These are phyloP conservation scores for Pythium brassicae DNA, from an alignment of 352 stramenopile genomes.

Conservation along the genomic window DNA sequence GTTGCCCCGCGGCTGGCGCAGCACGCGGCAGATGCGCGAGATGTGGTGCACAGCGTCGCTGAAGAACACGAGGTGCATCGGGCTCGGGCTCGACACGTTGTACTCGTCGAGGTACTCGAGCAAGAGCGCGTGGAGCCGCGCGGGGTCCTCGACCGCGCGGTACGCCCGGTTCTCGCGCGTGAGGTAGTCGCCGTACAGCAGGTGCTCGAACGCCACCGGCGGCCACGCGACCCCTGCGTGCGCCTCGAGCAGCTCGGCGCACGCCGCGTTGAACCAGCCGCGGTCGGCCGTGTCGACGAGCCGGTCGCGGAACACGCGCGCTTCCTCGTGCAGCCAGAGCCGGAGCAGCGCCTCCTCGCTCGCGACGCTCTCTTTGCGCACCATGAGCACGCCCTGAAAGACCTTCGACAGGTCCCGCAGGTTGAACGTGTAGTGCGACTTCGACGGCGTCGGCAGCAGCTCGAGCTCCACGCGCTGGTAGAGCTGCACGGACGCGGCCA, in stretches of 20 bases:
- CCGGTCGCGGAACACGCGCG: constrained; percentile 90
- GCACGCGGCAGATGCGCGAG: constrained; percentile 88
- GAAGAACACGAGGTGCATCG: constrained; percentile 96
- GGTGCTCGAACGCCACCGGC: constrained; percentile 63
- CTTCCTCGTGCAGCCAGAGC: constrained; percentile 91
- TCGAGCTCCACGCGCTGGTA: constrained; percentile 87
- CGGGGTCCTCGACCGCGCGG: constrained; percentile 58
- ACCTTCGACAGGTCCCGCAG: constrained; percentile 91
- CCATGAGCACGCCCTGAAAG: constrained; percentile 92
- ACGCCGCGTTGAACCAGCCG: constrained; percentile 81
- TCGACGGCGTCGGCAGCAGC: constrained; percentile 88
- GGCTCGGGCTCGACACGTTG: constrained; percentile 90
- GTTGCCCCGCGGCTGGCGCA: constrained; percentile 90
- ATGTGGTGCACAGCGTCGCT: constrained; percentile 94
- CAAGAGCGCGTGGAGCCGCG: constrained; percentile 71
- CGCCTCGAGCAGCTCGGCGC: constrained; percentile 66
- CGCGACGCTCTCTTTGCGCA: constrained; percentile 71
- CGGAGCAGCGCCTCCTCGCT: constrained; percentile 74
- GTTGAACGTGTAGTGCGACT: constrained; percentile 95
- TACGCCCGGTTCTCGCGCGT: constrained; percentile 78
- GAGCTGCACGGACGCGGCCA: constrained; percentile 83
- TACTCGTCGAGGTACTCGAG: constrained; percentile 93
- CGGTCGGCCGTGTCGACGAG: constrained; percentile 86
- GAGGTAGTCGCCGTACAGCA: constrained; percentile 91
- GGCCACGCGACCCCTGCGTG: constrained; percentile 60